Evolutionary conservation across 2,329 filamentous ascomycete species (phyloP).

Genomic region (Trichophyton simii): DNA sequence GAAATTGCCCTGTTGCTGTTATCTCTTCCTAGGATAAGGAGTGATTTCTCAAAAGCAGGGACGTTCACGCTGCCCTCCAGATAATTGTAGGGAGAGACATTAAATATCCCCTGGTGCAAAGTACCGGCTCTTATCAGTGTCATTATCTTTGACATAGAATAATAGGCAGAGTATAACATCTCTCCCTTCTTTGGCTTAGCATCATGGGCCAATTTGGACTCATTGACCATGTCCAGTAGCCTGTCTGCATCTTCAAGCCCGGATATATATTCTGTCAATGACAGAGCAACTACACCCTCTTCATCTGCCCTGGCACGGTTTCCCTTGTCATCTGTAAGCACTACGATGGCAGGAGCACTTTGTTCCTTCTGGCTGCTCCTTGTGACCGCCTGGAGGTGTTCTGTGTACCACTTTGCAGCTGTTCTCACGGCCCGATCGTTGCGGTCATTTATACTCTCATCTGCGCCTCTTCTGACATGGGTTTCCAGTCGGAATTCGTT

Average conservation of each 20-base stretch:
- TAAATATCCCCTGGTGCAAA: slow-evolving; percentile 89
- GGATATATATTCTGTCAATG: slow-evolving; percentile 65
- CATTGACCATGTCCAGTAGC: slow-evolving; percentile 85
- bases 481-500: slow-evolving; percentile 96
- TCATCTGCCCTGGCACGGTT: slow-evolving; percentile 70
- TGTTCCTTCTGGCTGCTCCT: slow-evolving; percentile 43
- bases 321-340: slow-evolving; percentile 86
- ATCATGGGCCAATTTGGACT: slow-evolving; percentile 56
- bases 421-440: slow-evolving; percentile 85
- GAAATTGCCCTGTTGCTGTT: slow-evolving; percentile 92
- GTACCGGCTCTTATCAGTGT: slow-evolving; percentile 81
- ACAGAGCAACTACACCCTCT: slow-evolving; percentile 58
- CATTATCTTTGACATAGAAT: slow-evolving; percentile 80
- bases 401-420: slow-evolving; percentile 79
- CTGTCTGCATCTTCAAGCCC: slow-evolving; percentile 72
- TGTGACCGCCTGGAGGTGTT: slow-evolving; percentile 56
- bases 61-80: slow-evolving; percentile 86
- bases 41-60: slow-evolving; percentile 73
- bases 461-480: slow-evolving; percentile 58
- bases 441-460: slow-evolving; percentile 88
- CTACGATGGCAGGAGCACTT: slow-evolving; percentile 63
- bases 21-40: slow-evolving; percentile 80
- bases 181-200: slow-evolving; percentile 52
- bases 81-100: slow-evolving; percentile 96
- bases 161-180: slow-evolving; percentile 80